A percentile compares a stretch with the other conserved stretches of the same genome.
Conservation (phyloP, 306 rosid species). For the Phaseolus lunatus region DNA sequence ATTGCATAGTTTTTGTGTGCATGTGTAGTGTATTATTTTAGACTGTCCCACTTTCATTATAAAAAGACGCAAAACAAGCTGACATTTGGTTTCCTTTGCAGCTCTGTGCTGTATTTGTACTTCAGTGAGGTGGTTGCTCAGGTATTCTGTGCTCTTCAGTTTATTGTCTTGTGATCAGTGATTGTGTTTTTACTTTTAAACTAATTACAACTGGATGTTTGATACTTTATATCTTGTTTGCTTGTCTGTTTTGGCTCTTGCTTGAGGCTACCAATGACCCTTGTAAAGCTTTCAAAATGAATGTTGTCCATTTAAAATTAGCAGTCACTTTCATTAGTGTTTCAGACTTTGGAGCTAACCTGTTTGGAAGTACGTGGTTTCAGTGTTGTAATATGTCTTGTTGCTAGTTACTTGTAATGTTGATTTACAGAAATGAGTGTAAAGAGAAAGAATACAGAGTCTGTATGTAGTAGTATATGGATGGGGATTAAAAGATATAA, state of each 20-base stretch:
- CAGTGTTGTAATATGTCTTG: constrained; percentile 32
- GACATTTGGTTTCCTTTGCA: constrained; percentile 51
- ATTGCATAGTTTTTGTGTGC: background rate
- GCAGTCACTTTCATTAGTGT: constrained; percentile 2
- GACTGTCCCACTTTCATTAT: too few relatives aligned
- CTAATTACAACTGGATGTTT: constrained; percentile 23
- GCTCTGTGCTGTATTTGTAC: constrained; percentile 76
- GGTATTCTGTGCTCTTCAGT: constrained; percentile 57
- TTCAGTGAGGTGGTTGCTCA: constrained; percentile 78
- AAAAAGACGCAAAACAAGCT: constrained; percentile 10
- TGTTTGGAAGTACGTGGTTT: constrained; percentile 23
- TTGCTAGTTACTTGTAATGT: constrained; percentile 25
- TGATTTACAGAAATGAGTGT: constrained; percentile 16
- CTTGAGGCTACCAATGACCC: constrained; percentile 31
- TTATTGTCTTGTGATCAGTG: constrained; percentile 21
- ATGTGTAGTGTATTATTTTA: too few relatives aligned
- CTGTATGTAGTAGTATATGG: background rate
- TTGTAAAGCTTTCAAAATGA: constrained; percentile 35
- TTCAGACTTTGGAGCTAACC: background rate
- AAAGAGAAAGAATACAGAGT: constrained; percentile 8
- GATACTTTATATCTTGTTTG: constrained; percentile 25
- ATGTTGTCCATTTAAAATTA: constrained; percentile 1
- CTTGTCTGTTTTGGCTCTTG: constrained; percentile 34
- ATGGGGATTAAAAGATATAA: background rate
- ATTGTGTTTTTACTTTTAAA: constrained; percentile 14